Conservation (phyloP, 306 rosid species). For the Boehmeria nivea region DNA sequence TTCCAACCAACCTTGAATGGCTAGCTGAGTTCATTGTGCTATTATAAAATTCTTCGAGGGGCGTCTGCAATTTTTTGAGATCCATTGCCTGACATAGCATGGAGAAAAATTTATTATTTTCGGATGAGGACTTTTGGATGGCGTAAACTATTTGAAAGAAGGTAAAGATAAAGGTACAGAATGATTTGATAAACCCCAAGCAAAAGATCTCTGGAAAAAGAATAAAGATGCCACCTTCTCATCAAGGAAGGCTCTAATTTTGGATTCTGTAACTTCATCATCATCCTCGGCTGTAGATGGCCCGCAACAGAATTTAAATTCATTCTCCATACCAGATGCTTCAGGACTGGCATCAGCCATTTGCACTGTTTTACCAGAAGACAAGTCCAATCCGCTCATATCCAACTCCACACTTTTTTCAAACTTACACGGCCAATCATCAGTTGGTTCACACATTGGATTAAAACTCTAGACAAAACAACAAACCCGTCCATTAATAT, state of each 20-base stretch:
- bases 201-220: constrained; percentile 2
- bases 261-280: constrained; percentile 79
- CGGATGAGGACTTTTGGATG: too few relatives aligned
- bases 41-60: constrained; percentile 68
- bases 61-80: constrained; percentile 78
- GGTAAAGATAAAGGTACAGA: neutral
- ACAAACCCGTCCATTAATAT: constrained; percentile 11
- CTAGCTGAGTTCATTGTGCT: constrained; percentile 48
- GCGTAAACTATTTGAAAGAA: too few relatives aligned
- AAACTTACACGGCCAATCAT: constrained; percentile 56
- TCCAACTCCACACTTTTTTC: constrained; percentile 44
- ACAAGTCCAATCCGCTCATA: constrained; percentile 39
- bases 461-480: constrained; percentile 67
- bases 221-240: constrained; percentile 71
- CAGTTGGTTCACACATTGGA: constrained; percentile 70
- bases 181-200: constrained; percentile 2
- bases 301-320: constrained; percentile 51
- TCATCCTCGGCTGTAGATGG: constrained; percentile 65
- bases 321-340: constrained; percentile 34
- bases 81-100: constrained; percentile 58
- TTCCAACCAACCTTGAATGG: constrained; percentile 34
- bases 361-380: constrained; percentile 35
- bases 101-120: neutral
- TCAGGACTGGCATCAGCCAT: constrained; percentile 26
- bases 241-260: constrained; percentile 83